phyloP scores from a whole-genome alignment of 225 moss, liverwort and hornwort genomes.

The Anthoceros angustus region DNA sequence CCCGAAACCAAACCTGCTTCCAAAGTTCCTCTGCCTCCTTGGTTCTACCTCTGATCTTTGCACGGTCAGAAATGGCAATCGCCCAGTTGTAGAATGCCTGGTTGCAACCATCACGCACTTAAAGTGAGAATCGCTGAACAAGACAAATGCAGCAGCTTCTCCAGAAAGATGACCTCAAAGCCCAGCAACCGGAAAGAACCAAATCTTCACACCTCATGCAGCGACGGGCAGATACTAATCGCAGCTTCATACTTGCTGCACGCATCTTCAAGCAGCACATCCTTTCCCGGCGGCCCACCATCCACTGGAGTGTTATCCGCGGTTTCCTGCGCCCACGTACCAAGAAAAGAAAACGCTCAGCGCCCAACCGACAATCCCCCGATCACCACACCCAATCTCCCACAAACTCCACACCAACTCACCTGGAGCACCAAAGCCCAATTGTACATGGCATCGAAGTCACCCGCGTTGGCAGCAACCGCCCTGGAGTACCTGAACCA shows the following conservation, averaged over 20 bases:
- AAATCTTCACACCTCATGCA: conserved; percentile 51
- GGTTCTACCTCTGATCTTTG: conserved; percentile 89
- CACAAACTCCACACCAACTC: not conserved
- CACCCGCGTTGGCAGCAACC: conserved; percentile 75
- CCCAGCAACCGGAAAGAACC: not conserved
- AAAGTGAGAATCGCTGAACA: not conserved
- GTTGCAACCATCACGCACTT: not conserved
- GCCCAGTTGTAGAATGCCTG: conserved; percentile 99
- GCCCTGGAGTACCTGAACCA: conserved; percentile 56
- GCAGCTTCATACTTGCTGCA: conserved; percentile 92
- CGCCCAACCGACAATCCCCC: not conserved
- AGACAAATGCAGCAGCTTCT: not conserved
- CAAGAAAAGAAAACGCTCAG: not conserved
- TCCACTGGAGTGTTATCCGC: conserved; percentile 86
- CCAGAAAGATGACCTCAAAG: not conserved
- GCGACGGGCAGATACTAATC: conserved; percentile 65
- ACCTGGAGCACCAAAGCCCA: conserved; percentile 99
- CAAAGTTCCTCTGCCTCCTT: conserved; percentile 97
- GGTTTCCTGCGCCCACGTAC: conserved; percentile 52
- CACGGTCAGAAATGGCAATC: conserved; percentile 92
- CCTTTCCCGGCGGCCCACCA: conserved; percentile 62
- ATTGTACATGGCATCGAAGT: conserved; percentile 90
- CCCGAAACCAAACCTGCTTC: conserved; percentile 48
- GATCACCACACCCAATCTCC: not conserved
- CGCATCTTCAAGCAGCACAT: conserved; percentile 77